phyloP scores from a whole-genome alignment of 208 protist genomes.

The Phytomonas sp. region DNA sequence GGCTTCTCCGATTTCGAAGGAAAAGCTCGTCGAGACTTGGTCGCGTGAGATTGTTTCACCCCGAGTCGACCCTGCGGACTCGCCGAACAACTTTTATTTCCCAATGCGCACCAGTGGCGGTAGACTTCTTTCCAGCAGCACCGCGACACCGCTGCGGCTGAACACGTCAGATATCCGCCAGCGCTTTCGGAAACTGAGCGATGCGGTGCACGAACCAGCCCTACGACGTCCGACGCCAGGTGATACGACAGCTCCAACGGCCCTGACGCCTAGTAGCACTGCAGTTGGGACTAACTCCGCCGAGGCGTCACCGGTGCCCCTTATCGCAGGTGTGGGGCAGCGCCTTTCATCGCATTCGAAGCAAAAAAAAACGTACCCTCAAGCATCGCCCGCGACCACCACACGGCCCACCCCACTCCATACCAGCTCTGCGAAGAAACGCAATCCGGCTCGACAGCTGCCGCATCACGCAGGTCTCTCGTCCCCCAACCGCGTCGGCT shows the following conservation, averaged over 20 bases:
- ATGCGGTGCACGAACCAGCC: background rate
- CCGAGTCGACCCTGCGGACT: background rate
- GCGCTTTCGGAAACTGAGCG: background rate
- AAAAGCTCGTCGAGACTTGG: background rate
- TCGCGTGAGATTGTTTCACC: background rate
- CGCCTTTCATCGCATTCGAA: background rate
- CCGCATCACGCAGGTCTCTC: background rate
- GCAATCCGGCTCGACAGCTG: background rate
- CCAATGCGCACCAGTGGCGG: background rate
- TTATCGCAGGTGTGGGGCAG: background rate
- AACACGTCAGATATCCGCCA: background rate
- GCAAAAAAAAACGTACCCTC: background rate
- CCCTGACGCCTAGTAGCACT: background rate
- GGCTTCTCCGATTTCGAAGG: background rate
- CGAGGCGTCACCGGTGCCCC: background rate
- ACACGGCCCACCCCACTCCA: background rate
- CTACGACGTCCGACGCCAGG: background rate
- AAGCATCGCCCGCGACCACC: background rate
- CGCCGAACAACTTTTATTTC: background rate
- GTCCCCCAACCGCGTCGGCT: background rate
- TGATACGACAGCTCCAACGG: background rate
- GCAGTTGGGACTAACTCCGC: background rate
- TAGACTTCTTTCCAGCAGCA: background rate
- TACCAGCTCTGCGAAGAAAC: background rate
- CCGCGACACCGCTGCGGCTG: background rate